Percentiles rank a stretch among this genome's conserved stretches.
Conservation (phyloP, 495 filamentous ascomycete species). For the Penicillium arizonense region DNA sequence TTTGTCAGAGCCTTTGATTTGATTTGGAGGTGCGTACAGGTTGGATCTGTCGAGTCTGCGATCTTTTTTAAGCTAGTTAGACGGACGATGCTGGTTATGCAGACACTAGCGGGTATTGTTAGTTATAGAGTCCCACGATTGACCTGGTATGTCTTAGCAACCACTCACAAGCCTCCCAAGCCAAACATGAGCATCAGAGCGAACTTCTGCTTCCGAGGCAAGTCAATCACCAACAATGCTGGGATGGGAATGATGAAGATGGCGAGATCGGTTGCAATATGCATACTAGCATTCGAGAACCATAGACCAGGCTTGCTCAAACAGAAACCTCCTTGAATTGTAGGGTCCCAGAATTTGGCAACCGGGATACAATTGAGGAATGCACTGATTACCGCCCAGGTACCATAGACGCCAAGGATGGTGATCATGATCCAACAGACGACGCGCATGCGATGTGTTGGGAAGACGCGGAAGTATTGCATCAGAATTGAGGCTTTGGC, state of each 20-base stretch:
- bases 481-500: conserved; percentile 53
- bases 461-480: conserved; percentile 49
- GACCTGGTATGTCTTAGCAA: neutral
- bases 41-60: conserved; percentile 39
- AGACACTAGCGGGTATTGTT: conserved; percentile 31
- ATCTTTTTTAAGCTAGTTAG: conserved; percentile 37
- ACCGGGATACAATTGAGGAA: conserved; percentile 47
- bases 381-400: conserved; percentile 43
- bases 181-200: conserved; percentile 49
- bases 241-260: conserved; percentile 53
- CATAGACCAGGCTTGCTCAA: conserved; percentile 42
- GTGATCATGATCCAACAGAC: conserved; percentile 45
- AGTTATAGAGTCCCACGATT: conserved; percentile 2
- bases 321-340: conserved; percentile 30
- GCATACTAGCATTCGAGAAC: conserved; percentile 51
- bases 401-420: conserved; percentile 37
- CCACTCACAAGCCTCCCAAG: conserved; percentile 49
- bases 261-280: conserved; percentile 50
- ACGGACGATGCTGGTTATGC: conserved; percentile 44
- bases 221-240: conserved; percentile 42
- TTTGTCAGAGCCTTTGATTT: neutral
- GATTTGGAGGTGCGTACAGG: conserved; percentile 29
- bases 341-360: conserved; percentile 42
- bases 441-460: conserved; percentile 35
- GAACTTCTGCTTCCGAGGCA: conserved; percentile 47